Evolutionary conservation across 1,284 basidiomycete species (phyloP), one percentile per base, ranked within the genome.

Genomic region (Rugosomyces carneus): DNA sequence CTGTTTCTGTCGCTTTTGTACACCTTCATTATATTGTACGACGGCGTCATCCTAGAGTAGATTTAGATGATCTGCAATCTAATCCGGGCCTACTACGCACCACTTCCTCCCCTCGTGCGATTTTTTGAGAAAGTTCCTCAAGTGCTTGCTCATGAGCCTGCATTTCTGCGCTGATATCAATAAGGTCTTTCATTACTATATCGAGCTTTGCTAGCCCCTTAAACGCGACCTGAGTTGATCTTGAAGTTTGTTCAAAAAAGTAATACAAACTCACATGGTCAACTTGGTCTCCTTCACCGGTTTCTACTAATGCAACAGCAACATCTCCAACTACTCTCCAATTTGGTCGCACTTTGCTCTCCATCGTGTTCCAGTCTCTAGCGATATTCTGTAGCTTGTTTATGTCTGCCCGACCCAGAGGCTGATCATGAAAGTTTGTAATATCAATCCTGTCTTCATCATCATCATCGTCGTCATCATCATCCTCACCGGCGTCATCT

Each of bases 151-250:
- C 71, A 52, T 87, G 79, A 5, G 69, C 61, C 15, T 60, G 62
- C 65, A 89, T 76, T 53, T 81, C 76, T 4, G 71, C 67, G 39
- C 79, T 72, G 3, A 83, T 71, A 53, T 89, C 84, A 15, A 90
- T 64, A 5, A 88, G 67, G 36, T 76, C 71, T 55, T 73, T 78
- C 76, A 89, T 82, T 37, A 81, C 67, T 7, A 42, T 41, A 48
- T 90, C 86, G 3, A 89, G 67, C 50, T 78, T 69, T 13, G 62
- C 60, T n/a, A 85, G 57, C 35, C 71, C 66, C 84, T 87, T n/a
- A 9, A 26, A 11, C 20, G 15, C 29, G 15, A 24, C 6, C 45
- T 36, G 21, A 56, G 46, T 32, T 21, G 16, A n/a, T 37, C 21
- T 16, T 42, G 36, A 45, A 21, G 10, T n/a, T n/a, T n/a, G 31